Base-by-base conservation (phyloP, 2,329 filamentous ascomycete genomes). In the Alternaria triticimaculans region DNA sequence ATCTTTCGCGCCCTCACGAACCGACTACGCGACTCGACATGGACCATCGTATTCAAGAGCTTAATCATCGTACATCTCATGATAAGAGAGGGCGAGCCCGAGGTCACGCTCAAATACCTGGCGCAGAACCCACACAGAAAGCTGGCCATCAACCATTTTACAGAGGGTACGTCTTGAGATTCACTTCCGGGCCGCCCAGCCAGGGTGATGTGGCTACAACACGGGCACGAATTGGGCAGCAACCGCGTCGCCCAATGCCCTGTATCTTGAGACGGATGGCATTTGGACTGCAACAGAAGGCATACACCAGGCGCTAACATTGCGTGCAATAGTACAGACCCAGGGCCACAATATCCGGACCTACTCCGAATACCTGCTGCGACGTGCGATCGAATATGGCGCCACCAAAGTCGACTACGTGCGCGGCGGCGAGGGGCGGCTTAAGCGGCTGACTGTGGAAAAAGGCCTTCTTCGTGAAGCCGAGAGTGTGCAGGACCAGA, bases 31-130 rank as follows among this genome's bases (percentile, higher is more conserved):
- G 96, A 99, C 80, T 95, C 95, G 71, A 97, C 96, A 85, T 99
- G 96, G 96, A 99, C 96, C n/a, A 94, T 98, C 62, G 95, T 97
- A 69, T 97, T 97, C 89, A 99, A 99, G 85, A 91, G 93, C 73
- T 85, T 99, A 71, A 97, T 98, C 74, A 96, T 97, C 53, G 89
- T 97, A 50, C 96, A 99, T 80, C 84, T 98, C 65, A 98, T 99
- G 96, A 96, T 99, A 78, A 89, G 96, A 71, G 96, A 99, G 83
- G 96, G 96, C 58, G 91, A 94, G 68, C 89, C 91, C 33, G 93
- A 98, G 78, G 92, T 94, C 53, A 97, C 96, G 3, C 85, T 99
- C 69, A 87, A 89, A 65, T 97, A 93, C 75, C 87, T 99, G 33
- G 87, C 94, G 46, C 90, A 92, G 70, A 91, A 95, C 77, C 91